These are phyloP conservation scores for Astrephomene gubernaculifera DNA, from an alignment of 139 green algal species.

Conservation along the genomic window DNA sequence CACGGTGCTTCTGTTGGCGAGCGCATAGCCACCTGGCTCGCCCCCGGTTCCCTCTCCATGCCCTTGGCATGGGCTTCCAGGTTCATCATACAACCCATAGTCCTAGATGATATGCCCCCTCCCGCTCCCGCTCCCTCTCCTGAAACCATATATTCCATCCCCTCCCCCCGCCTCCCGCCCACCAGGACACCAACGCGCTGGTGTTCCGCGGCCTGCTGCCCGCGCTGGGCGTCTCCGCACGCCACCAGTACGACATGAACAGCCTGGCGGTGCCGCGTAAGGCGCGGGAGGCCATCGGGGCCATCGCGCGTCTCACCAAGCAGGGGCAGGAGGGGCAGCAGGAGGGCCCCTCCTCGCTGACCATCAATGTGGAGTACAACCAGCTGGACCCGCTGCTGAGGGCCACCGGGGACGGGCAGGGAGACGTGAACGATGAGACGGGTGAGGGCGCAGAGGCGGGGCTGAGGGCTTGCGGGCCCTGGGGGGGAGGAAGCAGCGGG, in stretches of 20 bases:
- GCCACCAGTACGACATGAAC: slow-evolving; percentile 93
- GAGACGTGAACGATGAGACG: slow-evolving; percentile 90
- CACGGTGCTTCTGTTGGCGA: too few relatives aligned
- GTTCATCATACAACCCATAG: too few relatives aligned
- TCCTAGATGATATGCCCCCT: too few relatives aligned
- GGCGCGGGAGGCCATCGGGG: slow-evolving; percentile 95
- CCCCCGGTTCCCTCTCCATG: too few relatives aligned
- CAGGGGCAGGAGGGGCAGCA: not conserved
- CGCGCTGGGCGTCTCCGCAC: slow-evolving; percentile 85
- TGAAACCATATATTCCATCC: too few relatives aligned
- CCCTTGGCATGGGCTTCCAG: too few relatives aligned
- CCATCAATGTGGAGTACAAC: slow-evolving; percentile 99
- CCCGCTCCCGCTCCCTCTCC: too few relatives aligned
- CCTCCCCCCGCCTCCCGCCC: not conserved
- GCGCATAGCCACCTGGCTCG: too few relatives aligned
- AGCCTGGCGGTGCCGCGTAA: slow-evolving; percentile 91
- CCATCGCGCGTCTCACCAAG: slow-evolving; percentile 74
- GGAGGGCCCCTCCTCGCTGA: slow-evolving; percentile 66
- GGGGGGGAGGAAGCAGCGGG: too few relatives aligned
- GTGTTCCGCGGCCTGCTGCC: slow-evolving; percentile 92
- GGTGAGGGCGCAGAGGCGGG: slow-evolving; percentile 17
- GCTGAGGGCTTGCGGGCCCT: too few relatives aligned
- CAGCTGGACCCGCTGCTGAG: slow-evolving; percentile 96
- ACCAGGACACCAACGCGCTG: slow-evolving; percentile 96
- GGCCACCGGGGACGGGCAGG: slow-evolving; percentile 76